Conservation (phyloP, 495 filamentous ascomycete genomes). For the Saxophila tyrrhenica region DNA sequence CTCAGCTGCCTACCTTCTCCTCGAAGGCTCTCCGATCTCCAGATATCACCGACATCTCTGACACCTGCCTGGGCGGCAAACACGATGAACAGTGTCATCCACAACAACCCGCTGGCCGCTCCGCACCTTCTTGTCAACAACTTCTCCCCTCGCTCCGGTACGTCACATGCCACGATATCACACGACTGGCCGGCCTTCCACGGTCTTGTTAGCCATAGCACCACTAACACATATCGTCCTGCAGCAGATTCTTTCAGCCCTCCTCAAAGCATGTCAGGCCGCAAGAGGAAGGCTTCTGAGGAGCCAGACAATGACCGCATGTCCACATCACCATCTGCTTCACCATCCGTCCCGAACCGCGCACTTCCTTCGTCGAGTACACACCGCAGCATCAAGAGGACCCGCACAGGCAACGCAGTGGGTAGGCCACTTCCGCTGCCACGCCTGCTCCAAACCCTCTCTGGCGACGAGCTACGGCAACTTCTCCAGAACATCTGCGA, state of each 20-base stretch:
- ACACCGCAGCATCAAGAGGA: constrained; percentile 49
- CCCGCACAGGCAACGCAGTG: constrained; percentile 49
- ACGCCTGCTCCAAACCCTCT: constrained; percentile 81
- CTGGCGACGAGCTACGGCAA: constrained; percentile 65
- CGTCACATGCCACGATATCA: constrained; percentile 19
- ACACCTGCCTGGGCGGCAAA: background rate
- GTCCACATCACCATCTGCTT: constrained; percentile 72
- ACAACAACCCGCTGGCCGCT: constrained; percentile 53
- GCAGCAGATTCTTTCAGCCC: constrained; percentile 26
- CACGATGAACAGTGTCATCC: constrained; percentile 52
- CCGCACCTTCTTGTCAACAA: constrained; percentile 67
- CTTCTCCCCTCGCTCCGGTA: constrained; percentile 62
- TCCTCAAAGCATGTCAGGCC: constrained; percentile 37
- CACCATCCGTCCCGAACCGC: constrained; percentile 58
- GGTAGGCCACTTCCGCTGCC: constrained; percentile 72
- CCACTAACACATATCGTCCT: no score
- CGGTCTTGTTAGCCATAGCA: no score
- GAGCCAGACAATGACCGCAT: constrained; percentile 64
- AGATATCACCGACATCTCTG: background rate
- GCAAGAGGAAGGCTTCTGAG: constrained; percentile 86
- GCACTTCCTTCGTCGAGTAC: constrained; percentile 41
- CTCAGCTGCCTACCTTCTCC: background rate
- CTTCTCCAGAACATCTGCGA: constrained; percentile 82
- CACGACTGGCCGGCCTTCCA: no score
- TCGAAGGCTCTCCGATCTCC: background rate